Evolutionary conservation across 192 early-diverging fungal genomes (phyloP), one percentile per base, ranked within the genome.

Genomic region (Rhizophagus sp.): DNA sequence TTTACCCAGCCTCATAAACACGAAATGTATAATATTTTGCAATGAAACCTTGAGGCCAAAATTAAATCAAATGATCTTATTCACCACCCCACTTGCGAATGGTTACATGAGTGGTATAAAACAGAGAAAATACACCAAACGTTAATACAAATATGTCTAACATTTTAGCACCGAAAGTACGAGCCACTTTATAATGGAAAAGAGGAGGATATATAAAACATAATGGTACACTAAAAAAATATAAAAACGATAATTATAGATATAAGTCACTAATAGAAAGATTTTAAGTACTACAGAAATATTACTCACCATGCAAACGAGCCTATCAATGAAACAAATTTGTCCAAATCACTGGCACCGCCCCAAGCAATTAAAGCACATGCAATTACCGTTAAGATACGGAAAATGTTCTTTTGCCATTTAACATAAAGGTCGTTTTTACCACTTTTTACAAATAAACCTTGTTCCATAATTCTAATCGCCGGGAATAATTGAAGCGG

Each of bases 401-500:
- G 88, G 87, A 94, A 95, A 75, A 89, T 77, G 82, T 97, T 98
- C 85, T 95, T 93, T 78, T 93, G 91, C 93, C 91, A 92, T 84
- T 98, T 97, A 81, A 97, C 93, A 30, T 90, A 73, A 15, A 76
- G 86, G 77, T 91, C 91, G 79, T 87, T 83, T 83, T 97, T 97
- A 70, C 97, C 97, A 27, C 93, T 94, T 80, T 90, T 86, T 11
- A 90, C 85, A 73, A 97, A 97, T n/a, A 97, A 63, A 22, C 90
- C 95, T 52, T 91, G 92, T 80, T 98, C 96, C 75, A 93, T 92
- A 81, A 99, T 99, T 75, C 95, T 93, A 78, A 97, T 95, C 10
- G 95, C 94, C 1, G 97, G 96, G 85, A 98, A 99, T 67, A 97
- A 88, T 66, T 94, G 94, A 52, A 99, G 86, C 2, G 97, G 97